phyloP scores from a whole-genome alignment of 139 green algal species.

The Coelastrella sp. region DNA sequence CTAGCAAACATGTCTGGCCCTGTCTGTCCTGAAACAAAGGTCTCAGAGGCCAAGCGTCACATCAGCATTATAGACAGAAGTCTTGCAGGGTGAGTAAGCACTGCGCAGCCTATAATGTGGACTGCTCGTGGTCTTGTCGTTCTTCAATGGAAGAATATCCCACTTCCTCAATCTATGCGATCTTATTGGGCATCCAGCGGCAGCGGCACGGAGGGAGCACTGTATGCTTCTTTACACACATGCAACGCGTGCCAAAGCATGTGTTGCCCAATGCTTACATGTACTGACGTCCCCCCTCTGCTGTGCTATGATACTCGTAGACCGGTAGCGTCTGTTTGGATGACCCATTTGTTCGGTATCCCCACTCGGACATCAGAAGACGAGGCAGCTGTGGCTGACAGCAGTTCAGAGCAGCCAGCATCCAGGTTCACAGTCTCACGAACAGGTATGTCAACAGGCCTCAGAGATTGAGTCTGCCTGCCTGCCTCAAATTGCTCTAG shows the following conservation, averaged over 20 bases:
- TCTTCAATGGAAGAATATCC: no score
- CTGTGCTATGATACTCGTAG: neutral
- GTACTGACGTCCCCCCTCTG: no score
- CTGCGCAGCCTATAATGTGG: neutral
- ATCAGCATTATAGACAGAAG: neutral
- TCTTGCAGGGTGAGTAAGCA: neutral
- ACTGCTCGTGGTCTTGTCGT: neutral
- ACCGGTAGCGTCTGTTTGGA: neutral
- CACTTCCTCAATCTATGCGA: no score
- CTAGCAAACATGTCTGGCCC: neutral
- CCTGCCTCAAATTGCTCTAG: no score
- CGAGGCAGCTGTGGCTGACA: neutral
- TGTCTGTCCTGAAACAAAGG: neutral
- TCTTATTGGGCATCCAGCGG: no score
- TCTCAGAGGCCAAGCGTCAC: neutral
- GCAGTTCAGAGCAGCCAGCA: neutral
- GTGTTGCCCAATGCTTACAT: no score
- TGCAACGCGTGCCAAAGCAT: no score
- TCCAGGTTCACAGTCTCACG: constrained; percentile 2
- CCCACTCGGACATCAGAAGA: neutral
- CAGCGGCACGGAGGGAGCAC: no score
- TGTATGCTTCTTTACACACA: no score
- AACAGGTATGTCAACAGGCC: neutral
- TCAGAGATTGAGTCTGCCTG: no score
- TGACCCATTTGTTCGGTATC: neutral